Conservation (phyloP, 106 monocot genomes). For the Dactylorhiza incarnata region DNA sequence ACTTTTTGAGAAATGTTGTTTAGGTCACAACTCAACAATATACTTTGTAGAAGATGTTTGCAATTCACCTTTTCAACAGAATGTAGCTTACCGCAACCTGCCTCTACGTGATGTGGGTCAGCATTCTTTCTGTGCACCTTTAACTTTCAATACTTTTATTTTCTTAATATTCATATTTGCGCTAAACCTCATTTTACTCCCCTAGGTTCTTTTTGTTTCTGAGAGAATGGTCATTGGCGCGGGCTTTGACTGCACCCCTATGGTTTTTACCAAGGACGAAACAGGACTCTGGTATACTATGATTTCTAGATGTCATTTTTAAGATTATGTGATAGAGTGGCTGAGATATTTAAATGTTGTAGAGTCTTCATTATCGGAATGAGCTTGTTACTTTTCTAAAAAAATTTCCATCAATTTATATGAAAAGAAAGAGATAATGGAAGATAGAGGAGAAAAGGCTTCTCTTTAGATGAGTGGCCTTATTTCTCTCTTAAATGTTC, state of each 20-base stretch:
- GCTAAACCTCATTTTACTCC: neutral
- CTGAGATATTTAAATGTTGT: neutral
- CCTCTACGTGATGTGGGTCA: slow-evolving; percentile 99
- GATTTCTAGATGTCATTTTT: neutral
- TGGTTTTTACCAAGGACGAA: slow-evolving; percentile 79
- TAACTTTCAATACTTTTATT: neutral
- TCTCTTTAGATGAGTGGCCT: no score
- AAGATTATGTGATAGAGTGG: neutral
- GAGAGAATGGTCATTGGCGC: slow-evolving; percentile 77
- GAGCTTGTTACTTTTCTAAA: neutral
- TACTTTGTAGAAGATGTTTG: slow-evolving; percentile 92
- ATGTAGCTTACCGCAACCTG: slow-evolving; percentile 74
- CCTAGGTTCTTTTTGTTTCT: slow-evolving; percentile 86
- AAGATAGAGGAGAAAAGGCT: no score
- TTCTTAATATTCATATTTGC: slow-evolving; percentile 1
- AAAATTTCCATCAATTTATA: neutral
- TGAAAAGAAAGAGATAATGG: no score
- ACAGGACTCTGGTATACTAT: slow-evolving; percentile 74
- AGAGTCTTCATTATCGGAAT: neutral
- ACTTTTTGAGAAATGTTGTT: slow-evolving; percentile 3
- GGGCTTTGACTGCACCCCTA: slow-evolving; percentile 91
- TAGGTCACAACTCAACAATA: slow-evolving; percentile 91
- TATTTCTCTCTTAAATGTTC: no score
- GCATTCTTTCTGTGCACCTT: slow-evolving; percentile 53
- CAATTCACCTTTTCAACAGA: slow-evolving; percentile 81